Conservation (phyloP, 129 eudicot species). For the Lactuca saligna region DNA sequence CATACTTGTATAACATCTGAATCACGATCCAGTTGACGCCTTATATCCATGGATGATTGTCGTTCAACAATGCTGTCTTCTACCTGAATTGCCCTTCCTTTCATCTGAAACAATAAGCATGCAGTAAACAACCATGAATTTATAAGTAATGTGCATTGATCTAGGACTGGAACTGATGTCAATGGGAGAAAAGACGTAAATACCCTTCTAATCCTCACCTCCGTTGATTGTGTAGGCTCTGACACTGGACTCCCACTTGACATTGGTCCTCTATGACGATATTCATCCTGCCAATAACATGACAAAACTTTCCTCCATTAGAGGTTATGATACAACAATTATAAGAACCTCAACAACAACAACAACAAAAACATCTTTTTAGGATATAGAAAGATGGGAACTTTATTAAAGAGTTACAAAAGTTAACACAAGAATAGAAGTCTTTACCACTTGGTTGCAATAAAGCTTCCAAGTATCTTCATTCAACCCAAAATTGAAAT, state of each 20-base stretch:
- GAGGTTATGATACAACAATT: constrained; percentile 11
- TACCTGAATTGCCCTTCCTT: constrained; percentile 57
- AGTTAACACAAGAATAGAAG: constrained; percentile 11
- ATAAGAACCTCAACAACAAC: constrained; percentile 10
- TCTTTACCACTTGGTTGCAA: constrained; percentile 63
- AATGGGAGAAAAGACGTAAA: background rate
- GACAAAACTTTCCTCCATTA: constrained; percentile 22
- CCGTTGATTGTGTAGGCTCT: constrained; percentile 20
- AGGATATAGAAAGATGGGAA: background rate
- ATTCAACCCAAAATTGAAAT: constrained; percentile 70
- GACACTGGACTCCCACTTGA: constrained; percentile 19
- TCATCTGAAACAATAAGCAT: constrained; percentile 39
- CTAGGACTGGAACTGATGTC: no score
- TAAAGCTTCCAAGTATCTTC: constrained; percentile 71
- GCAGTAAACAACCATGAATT: background rate
- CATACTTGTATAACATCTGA: constrained; percentile 61
- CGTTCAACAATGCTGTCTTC: constrained; percentile 57
- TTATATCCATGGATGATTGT: constrained; percentile 48
- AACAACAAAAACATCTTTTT: background rate
- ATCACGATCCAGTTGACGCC: constrained; percentile 45
- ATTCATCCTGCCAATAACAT: constrained; percentile 43
- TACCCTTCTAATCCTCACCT: constrained; percentile 18
- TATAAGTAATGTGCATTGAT: no score
- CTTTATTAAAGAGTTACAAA: background rate
- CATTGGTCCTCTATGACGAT: constrained; percentile 33